Evolutionary conservation across 2,329 filamentous ascomycete genomes (phyloP).

Genomic region (Emmonsia crescens): DNA sequence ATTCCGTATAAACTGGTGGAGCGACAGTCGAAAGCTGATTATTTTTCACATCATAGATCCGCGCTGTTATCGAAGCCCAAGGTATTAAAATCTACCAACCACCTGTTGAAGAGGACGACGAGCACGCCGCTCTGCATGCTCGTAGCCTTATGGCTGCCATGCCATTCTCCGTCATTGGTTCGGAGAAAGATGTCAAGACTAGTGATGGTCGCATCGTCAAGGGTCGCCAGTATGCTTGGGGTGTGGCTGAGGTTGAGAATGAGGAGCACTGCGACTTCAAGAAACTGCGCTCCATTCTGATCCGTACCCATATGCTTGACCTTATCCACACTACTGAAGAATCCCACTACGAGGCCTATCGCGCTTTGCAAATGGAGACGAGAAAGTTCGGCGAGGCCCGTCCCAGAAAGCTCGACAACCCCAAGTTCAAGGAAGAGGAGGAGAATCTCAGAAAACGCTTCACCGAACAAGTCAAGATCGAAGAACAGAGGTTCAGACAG

Average conservation of each 20-base stretch:
- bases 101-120: conserved; percentile 94
- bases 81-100: conserved; percentile 99
- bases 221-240: conserved; percentile 98
- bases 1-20: background rate
- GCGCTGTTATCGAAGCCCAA: conserved; percentile 91
- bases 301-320: conserved; percentile 98
- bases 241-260: conserved; percentile 98
- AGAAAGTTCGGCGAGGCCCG: conserved; percentile 97
- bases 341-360: conserved; percentile 98
- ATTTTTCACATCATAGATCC: conserved; percentile 50
- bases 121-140: conserved; percentile 88
- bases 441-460: conserved; percentile 97
- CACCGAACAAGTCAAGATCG: conserved; percentile 99
- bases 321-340: conserved; percentile 99
- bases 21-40: background rate
- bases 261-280: conserved; percentile 99
- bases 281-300: conserved; percentile 97
- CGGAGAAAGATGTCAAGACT: conserved; percentile 98
- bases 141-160: conserved; percentile 91
- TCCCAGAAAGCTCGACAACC: conserved; percentile 96
- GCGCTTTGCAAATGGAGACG: conserved; percentile 98
- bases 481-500: conserved; percentile 97
- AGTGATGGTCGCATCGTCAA: conserved; percentile 93
- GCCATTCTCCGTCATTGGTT: conserved; percentile 97
- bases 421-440: conserved; percentile 99